These are phyloP conservation scores for Crucibulum parvulum DNA, from an alignment of 1,284 basidiomycete genomes.

Conservation along the genomic window DNA sequence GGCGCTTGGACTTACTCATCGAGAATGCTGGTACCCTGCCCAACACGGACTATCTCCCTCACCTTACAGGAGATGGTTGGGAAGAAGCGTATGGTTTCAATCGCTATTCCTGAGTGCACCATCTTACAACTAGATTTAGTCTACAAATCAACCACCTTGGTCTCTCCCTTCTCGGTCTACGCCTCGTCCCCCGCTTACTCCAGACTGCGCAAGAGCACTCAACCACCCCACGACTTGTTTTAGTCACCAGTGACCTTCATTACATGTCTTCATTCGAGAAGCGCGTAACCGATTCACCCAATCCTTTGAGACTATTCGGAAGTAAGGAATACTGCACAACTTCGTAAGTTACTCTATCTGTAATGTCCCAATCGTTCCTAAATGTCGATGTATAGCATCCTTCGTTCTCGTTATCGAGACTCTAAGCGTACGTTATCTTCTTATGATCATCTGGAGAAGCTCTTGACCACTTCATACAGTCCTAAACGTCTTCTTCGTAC, in stretches of 20 bases:
- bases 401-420: conserved; percentile 29
- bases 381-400: conserved; percentile 10
- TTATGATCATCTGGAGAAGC: background rate
- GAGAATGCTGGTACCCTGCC: conserved; percentile 40
- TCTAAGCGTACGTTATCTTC: conserved; percentile 38
- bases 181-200: conserved; percentile 46
- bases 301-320: conserved; percentile 32
- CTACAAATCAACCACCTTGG: conserved; percentile 48
- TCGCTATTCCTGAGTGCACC: background rate
- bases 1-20: conserved; percentile 46
- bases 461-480: conserved; percentile 31
- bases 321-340: conserved; percentile 31
- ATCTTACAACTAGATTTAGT: conserved; percentile 28
- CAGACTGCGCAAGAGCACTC: conserved; percentile 31
- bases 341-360: conserved; percentile 5
- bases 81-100: conserved; percentile 37
- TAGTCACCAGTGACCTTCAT: conserved; percentile 42
- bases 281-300: conserved; percentile 23
- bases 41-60: conserved; percentile 15
- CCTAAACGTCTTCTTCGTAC: conserved; percentile 49
- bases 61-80: conserved; percentile 42
- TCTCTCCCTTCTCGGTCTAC: conserved; percentile 39
- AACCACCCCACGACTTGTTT: conserved; percentile 35
- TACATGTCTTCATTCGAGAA: conserved; percentile 23
- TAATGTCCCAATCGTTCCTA: background rate